Evolutionary conservation across 1,139 yeast genomes (phyloP), one percentile per base, ranked within the genome.

Genomic region (Sugiyamaella xylanicola): DNA sequence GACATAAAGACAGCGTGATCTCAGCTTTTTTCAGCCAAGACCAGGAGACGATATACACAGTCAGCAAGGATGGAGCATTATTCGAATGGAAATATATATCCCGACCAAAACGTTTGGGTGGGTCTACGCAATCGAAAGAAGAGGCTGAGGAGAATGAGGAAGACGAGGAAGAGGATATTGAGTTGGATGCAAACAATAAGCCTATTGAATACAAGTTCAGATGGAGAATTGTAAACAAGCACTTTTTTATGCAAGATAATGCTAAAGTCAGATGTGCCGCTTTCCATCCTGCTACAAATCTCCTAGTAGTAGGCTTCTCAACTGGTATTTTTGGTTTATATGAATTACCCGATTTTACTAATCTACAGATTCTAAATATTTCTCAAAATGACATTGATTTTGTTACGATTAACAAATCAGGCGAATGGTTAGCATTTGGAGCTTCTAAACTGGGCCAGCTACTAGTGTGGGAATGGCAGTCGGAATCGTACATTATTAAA

Each of bases 391-490:
- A 93, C 2, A 87, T 93, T 41, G 91, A 88, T 66, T 84, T 92
- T 9, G 95, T 93, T 2, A 74, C 84, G 19, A 81, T 93, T 51
- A 93, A 93, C 70, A 74, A 78, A 8, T 77, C 93, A 3, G 99
- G 99, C 20, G 99, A 93, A 72, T 93, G 99, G 99, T 76, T 95
- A 48, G 96, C 97, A 0, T 89, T 93, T 72, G 99, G 99, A 3
- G 91, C 97, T 0, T 76, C 92, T 17, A 86, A 85, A 65, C 74
- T 89, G 37, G 99, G 99, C n/a, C 99, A 93, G 72, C 75, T 93
- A 55, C 75, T 93, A 58, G 99, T 93, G 0, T 93, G 96, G 77
- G 99, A 93, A 77, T 93, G 99, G 99, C 97, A 93, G 74, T 88
- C 96, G 2, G 99, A 93, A 71, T 89, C 97, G 0, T 93, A 93